Conservation (phyloP, 83 land plant genomes). For the Thuja plicata region DNA sequence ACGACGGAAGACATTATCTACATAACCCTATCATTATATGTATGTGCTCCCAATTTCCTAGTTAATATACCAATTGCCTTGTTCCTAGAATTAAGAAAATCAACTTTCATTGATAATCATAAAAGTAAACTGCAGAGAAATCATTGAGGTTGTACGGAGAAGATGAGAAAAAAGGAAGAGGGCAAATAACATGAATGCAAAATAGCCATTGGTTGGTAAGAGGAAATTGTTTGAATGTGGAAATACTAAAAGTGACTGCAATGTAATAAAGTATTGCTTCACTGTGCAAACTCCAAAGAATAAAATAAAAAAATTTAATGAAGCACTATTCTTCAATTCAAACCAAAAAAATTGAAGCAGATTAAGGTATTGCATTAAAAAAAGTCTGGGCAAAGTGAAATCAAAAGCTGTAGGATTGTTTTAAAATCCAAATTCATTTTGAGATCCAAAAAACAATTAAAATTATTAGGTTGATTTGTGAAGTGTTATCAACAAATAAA, state of each 20-base stretch:
- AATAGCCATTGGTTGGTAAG: background rate
- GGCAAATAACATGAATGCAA: background rate
- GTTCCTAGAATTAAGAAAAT: background rate
- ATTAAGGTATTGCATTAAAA: background rate
- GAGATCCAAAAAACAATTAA: background rate
- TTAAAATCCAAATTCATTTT: background rate
- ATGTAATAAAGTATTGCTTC: background rate
- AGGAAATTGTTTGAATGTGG: background rate
- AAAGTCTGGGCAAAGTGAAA: background rate
- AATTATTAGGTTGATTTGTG: background rate
- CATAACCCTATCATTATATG: background rate
- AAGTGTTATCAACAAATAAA: background rate
- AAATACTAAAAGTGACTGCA: background rate
- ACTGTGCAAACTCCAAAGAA: background rate
- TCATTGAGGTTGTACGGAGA: background rate
- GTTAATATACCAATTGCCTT: background rate
- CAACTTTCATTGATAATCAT: background rate
- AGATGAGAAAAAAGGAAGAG: too few relatives aligned
- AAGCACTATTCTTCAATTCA: background rate
- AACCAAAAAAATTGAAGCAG: background rate
- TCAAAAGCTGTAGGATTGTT: background rate
- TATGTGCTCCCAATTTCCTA: background rate
- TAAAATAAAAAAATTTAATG: background rate
- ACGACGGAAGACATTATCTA: background rate
- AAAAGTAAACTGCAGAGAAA: background rate